phyloP scores from a whole-genome alignment of 2,329 filamentous ascomycete species.

The Diaporthe batatas region DNA sequence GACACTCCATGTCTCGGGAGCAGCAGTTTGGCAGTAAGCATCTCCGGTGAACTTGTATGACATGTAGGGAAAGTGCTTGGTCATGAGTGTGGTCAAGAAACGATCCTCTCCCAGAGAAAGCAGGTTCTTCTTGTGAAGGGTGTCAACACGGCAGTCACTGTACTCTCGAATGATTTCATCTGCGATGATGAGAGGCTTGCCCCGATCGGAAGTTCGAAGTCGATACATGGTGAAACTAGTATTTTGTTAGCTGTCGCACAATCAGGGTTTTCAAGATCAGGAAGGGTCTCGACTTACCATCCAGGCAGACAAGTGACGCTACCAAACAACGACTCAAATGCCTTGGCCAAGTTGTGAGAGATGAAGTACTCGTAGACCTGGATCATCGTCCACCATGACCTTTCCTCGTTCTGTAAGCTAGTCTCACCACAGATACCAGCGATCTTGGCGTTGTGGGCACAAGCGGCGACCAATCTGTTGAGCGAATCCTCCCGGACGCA shows the following conservation, averaged over 20 bases:
- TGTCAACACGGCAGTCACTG: constrained; percentile 89
- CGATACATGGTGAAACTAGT: constrained; percentile 98
- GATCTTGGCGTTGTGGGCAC: constrained; percentile 94
- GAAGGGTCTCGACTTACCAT: constrained; percentile 76
- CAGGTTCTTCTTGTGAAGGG: constrained; percentile 96
- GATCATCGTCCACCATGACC: constrained; percentile 99
- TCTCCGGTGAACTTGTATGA: constrained; percentile 96
- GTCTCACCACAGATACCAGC: constrained; percentile 98
- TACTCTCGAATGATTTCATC: constrained; percentile 92
- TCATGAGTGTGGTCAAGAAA: constrained; percentile 97
- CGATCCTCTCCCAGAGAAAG: constrained; percentile 96
- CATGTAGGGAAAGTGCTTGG: constrained; percentile 95
- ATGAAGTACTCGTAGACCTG: constrained; percentile 99
- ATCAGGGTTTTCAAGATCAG: not conserved
- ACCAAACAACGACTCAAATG: constrained; percentile 97
- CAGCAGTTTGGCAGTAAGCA: constrained; percentile 92
- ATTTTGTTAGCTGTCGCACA: constrained; percentile 52
- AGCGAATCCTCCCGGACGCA: constrained; percentile 92
- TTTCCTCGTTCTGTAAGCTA: constrained; percentile 93
- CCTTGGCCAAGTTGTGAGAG: constrained; percentile 95
- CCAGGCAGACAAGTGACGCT: constrained; percentile 98
- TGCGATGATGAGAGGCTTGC: constrained; percentile 93
- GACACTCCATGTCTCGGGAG: constrained; percentile 93
- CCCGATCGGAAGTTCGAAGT: constrained; percentile 91
- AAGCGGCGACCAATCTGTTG: constrained; percentile 92